A percentile compares a stretch with the other conserved stretches of the same genome.
phyloP scores from a whole-genome alignment of 192 early-diverging fungal genomes.

The Podila epicladia region DNA sequence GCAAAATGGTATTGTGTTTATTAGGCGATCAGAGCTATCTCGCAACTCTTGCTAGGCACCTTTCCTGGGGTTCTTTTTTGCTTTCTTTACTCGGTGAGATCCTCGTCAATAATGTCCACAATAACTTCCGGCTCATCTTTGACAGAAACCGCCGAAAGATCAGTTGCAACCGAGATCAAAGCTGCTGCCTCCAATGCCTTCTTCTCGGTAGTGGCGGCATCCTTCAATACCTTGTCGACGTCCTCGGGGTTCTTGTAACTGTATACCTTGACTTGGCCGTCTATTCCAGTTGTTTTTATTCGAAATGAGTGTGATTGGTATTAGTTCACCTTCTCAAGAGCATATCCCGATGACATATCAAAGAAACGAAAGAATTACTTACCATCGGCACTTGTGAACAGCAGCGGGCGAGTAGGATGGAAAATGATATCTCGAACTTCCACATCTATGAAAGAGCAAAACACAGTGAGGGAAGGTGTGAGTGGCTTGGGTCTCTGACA shows the following conservation, averaged over 20 bases:
- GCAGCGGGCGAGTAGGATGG: constrained; percentile 79
- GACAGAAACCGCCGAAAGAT: constrained; percentile 43
- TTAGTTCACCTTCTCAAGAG: too few relatives aligned
- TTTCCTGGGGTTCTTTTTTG: too few relatives aligned
- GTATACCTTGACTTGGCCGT: constrained; percentile 75
- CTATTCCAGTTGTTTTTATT: constrained; percentile 33
- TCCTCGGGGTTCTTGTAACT: constrained; percentile 53
- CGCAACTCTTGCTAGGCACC: too few relatives aligned
- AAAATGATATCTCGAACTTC: constrained; percentile 95
- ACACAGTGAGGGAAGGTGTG: background rate
- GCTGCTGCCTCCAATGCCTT: constrained; percentile 22
- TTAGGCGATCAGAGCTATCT: too few relatives aligned
- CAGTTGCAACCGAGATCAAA: constrained; percentile 25
- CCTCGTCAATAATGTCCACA: constrained; percentile 16
- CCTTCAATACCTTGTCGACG: constrained; percentile 23
- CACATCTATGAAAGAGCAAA: constrained; percentile 58
- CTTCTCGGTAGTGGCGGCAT: constrained; percentile 23
- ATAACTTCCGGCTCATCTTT: constrained; percentile 23
- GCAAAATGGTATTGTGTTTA: too few relatives aligned
- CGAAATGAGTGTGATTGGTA: too few relatives aligned
- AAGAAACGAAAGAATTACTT: constrained; percentile 10
- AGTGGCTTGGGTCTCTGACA: too few relatives aligned
- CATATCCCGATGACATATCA: too few relatives aligned
- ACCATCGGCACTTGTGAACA: constrained; percentile 92
- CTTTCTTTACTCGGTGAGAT: constrained; percentile 13